A percentile compares a stretch with the other conserved stretches of the same genome.
phyloP scores from a whole-genome alignment of 2,329 filamentous ascomycete species.

The Albophoma yamanashiensis region DNA sequence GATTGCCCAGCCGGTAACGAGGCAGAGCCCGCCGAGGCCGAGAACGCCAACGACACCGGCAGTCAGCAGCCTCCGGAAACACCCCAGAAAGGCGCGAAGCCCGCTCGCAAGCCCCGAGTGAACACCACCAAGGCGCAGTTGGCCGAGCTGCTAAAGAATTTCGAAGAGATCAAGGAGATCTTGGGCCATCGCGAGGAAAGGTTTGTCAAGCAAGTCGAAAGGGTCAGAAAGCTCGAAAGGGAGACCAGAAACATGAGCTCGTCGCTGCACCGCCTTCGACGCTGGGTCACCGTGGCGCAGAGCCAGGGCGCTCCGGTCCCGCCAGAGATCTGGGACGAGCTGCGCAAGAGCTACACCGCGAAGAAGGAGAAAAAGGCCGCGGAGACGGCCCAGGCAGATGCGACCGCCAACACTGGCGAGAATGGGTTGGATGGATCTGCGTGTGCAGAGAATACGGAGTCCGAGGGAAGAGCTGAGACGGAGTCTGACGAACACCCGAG shows the following conservation, averaged over 20 bases:
- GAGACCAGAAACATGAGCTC: neutral
- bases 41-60: neutral
- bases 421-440: neutral
- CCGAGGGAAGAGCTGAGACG: neutral
- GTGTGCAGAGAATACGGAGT: neutral
- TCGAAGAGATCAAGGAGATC: neutral
- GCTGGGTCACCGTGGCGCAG: neutral
- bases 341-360: neutral
- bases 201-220: neutral
- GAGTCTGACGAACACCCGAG: neutral
- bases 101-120: neutral
- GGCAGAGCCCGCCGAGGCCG: neutral
- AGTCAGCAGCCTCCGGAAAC: neutral
- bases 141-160: neutral
- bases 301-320: neutral
- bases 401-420: neutral
- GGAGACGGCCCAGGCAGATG: too few relatives aligned
- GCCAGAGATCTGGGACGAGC: neutral
- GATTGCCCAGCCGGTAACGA: neutral
- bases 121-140: neutral
- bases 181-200: neutral
- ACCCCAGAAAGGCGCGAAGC: neutral
- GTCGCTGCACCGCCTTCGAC: neutral
- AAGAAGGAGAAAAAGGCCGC: fast-evolving
- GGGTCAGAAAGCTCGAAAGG: neutral